Evolutionary conservation across 495 filamentous ascomycete genomes (phyloP).

Genomic region (Terfezia claveryi): DNA sequence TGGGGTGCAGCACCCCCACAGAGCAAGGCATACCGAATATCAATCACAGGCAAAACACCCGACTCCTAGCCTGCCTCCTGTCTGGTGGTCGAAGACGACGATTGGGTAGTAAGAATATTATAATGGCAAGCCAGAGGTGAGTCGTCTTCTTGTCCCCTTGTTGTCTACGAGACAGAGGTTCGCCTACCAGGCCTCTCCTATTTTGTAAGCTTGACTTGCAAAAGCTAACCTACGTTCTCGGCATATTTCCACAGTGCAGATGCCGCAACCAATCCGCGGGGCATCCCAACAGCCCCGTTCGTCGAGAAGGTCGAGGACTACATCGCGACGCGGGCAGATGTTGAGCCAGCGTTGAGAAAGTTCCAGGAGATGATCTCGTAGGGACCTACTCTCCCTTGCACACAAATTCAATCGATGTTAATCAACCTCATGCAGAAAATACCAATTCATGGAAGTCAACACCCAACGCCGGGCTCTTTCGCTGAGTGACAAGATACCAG

Average conservation of each 20-base stretch:
- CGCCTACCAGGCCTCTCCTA: too few species aligned
- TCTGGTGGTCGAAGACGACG: too few species aligned
- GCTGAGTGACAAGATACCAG: constrained; percentile 83
- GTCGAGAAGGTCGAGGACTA: constrained; percentile 94
- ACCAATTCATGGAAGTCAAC: constrained; percentile 98
- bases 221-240: constrained; percentile 14
- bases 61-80: too few species aligned
- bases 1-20: too few species aligned
- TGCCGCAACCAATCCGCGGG: constrained; percentile 60
- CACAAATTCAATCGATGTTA: constrained; percentile 3
- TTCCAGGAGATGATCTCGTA: constrained; percentile 99
- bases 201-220: neutral
- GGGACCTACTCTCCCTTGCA: constrained; percentile 13
- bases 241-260: constrained; percentile 20
- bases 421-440: constrained; percentile 38
- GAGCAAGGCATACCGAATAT: too few species aligned
- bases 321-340: constrained; percentile 63
- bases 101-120: too few species aligned
- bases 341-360: constrained; percentile 68
- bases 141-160: too few species aligned
- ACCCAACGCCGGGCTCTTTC: constrained; percentile 61
- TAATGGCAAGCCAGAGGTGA: too few species aligned
- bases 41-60: too few species aligned
- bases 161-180: too few species aligned
- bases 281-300: constrained; percentile 87